phyloP scores from a whole-genome alignment of 805 yeast genomes.

The Candida tibetensis region DNA sequence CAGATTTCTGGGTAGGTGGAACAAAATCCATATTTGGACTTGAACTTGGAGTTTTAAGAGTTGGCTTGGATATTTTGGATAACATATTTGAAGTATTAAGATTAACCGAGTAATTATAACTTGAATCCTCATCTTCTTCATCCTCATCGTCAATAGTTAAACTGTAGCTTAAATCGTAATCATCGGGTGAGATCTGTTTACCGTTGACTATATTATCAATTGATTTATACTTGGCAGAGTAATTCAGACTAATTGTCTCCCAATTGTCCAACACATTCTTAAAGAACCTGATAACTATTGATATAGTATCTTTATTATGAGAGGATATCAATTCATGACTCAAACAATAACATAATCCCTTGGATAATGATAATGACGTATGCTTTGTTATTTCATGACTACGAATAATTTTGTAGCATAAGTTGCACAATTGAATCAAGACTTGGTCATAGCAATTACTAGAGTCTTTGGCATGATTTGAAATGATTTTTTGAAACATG shows the following conservation, averaged over 20 bases:
- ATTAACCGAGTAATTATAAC: constrained; percentile 9
- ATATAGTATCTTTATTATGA: constrained; percentile 44
- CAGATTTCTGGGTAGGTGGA: constrained; percentile 8
- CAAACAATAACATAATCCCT: constrained; percentile 51
- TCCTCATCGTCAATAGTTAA: constrained; percentile 26
- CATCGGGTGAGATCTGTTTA: constrained; percentile 19
- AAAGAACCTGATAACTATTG: constrained; percentile 53
- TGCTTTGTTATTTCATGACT: constrained; percentile 42
- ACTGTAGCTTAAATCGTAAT: constrained; percentile 34
- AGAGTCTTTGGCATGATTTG: constrained; percentile 16
- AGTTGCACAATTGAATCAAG: constrained; percentile 45
- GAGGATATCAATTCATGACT: constrained; percentile 46
- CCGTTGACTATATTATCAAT: constrained; percentile 17
- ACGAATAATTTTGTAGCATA: constrained; percentile 36
- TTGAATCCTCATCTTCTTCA: constrained; percentile 9
- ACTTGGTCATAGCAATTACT: constrained; percentile 19
- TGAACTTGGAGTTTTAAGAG: constrained; percentile 5
- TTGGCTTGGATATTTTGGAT: not conserved
- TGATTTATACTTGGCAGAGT: constrained; percentile 11
- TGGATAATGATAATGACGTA: constrained; percentile 38
- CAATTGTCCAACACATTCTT: constrained; percentile 53
- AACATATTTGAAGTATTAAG: constrained; percentile 16
- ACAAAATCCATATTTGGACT: constrained; percentile 4
- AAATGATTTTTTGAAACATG: constrained; percentile 34
- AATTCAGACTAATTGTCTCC: constrained; percentile 27